A percentile compares a stretch with the other conserved stretches of the same genome.
Evolutionary conservation across 768 basidiomycete species (phyloP).

Genomic region (Amanita muscaria): DNA sequence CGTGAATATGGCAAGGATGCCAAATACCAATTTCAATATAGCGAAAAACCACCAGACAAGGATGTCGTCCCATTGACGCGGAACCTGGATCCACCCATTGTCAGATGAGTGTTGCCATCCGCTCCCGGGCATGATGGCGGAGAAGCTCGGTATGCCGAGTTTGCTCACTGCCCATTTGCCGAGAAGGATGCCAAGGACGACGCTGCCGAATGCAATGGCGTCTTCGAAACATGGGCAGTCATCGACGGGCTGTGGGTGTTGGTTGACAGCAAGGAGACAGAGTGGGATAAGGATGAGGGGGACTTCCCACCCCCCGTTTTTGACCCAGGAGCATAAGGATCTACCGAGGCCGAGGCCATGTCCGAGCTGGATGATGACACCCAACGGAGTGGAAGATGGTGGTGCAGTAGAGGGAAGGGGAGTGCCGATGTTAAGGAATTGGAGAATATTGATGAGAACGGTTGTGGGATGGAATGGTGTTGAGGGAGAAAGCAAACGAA

Average conservation of each 20-base stretch:
- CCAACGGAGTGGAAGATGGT: not conserved
- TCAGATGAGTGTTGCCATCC: conserved; percentile 29
- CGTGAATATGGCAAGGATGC: conserved; percentile 68
- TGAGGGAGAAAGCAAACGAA: conserved; percentile 23
- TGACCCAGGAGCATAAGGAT: conserved; percentile 28
- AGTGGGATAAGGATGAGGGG: conserved; percentile 52
- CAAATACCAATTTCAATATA: conserved; percentile 35
- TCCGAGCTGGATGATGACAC: conserved; percentile 25
- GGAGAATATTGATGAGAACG: conserved; percentile 19
- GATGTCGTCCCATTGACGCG: conserved; percentile 30
- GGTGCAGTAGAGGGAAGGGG: not conserved
- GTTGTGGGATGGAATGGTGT: conserved; percentile 20
- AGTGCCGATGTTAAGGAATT: conserved; percentile 18
- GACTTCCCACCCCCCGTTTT: conserved; percentile 40
- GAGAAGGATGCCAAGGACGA: conserved; percentile 64
- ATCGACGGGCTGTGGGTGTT: conserved; percentile 90
- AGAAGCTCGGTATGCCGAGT: conserved; percentile 17
- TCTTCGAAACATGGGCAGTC: conserved; percentile 99
- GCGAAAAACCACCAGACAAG: conserved; percentile 40
- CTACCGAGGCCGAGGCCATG: conserved; percentile 29
- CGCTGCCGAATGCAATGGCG: conserved; percentile 87
- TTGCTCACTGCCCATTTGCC: conserved; percentile 56
- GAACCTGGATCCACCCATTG: conserved; percentile 26
- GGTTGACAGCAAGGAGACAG: conserved; percentile 71
- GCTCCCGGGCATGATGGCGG: conserved; percentile 49